phyloP scores from a whole-genome alignment of 768 basidiomycete species.

The Leucocoprinus leucothites region DNA sequence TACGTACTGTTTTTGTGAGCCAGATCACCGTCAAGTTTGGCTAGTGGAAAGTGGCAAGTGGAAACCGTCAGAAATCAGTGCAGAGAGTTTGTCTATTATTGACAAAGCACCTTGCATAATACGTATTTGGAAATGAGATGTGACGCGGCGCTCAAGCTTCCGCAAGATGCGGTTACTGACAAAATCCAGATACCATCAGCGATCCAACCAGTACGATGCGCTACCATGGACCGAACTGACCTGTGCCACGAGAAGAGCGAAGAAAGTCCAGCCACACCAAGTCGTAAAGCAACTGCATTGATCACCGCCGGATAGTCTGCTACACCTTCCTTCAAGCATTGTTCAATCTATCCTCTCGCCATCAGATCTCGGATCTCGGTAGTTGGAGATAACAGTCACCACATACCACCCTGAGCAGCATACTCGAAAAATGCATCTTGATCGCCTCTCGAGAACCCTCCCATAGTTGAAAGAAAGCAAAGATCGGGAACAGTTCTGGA shows the following conservation, averaged over 20 bases:
- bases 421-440: slow-evolving; percentile 6
- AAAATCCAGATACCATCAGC: no score
- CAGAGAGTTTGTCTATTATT: not conserved
- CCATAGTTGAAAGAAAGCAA: slow-evolving; percentile 14
- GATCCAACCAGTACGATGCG: no score
- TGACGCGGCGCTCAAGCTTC: not conserved
- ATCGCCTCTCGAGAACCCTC: not conserved
- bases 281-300: not conserved
- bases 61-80: not conserved
- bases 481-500: slow-evolving; percentile 16
- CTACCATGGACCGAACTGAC: not conserved
- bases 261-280: not conserved
- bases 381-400: not conserved
- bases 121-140: slow-evolving; percentile 6
- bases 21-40: slow-evolving; percentile 3
- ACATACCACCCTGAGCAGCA: slow-evolving; percentile 1
- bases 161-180: not conserved
- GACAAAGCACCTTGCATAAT: slow-evolving; percentile 7
- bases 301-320: not conserved
- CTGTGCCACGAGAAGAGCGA: not conserved
- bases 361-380: not conserved
- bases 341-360: not conserved
- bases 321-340: not conserved
- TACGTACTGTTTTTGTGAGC: slow-evolving; percentile 8
- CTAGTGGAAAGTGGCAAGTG: not conserved